Base-by-base conservation (phyloP, 768 basidiomycete genomes). In the Suillus luteus region DNA sequence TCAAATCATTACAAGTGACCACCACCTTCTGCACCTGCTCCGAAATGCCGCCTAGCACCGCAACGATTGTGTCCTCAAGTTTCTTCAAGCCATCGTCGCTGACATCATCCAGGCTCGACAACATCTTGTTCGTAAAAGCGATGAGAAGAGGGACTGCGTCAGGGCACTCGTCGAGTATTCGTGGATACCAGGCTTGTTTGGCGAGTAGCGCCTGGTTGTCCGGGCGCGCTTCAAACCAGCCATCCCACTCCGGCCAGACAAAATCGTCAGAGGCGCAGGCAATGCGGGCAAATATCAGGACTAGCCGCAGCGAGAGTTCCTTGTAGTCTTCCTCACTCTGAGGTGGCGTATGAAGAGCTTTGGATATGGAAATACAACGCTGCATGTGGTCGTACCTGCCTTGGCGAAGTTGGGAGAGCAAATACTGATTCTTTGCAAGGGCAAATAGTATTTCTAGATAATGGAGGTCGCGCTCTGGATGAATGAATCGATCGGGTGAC, bases 261-360 rank as follows among this genome's bases (percentile, higher is more conserved):
- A 63, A 64, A 68, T 65, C 59, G 65, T 64, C 62, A 54, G 12
- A 5, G 27, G 27, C 27, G 22, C 46, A 24, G 22, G 22, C 46
- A 24, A 22, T 48, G 46, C 46, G 46, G 12, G 46, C 22, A 2
- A 48, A 48, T 22, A 48, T 48, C 22, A 24, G 6, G 46, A 48
- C 22, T 5, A 48, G 22, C 24, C 22, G 22, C 24, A 48, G 46
- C 5, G 46, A 48, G 22, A 48, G 22, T 48, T 48, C 46, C 14
- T 12, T 48, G 22, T 48, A 22, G 2, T 48, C 46, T 19, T 44
- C 43, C 12, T 22, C 22, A 6, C 5, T 12, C 4, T 48, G 46
- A 12, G 22, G 12, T 11, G 46, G 46, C 22, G 22, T 6, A 48
- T 48, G 46, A 10, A 48, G 11, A 22, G 12, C 22, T 24, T 48